Evolutionary conservation across 139 green algal genomes (phyloP), one percentile per base, ranked within the genome.

Genomic region (Coelastrella sp.): DNA sequence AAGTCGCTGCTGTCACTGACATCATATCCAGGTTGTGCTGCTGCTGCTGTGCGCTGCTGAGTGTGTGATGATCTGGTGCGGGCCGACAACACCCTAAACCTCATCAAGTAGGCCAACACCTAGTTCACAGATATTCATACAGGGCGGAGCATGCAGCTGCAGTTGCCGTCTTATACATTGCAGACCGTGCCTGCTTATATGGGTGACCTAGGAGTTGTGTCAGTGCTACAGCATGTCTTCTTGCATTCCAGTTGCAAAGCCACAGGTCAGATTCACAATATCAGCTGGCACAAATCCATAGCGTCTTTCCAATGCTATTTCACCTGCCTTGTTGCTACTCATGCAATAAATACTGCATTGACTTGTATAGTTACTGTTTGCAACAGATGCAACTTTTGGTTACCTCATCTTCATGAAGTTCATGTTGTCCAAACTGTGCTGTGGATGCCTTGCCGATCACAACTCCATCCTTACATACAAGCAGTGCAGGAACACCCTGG

Each of bases 401-500:
- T 13, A 85, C 79, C 79, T 85, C 79, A 25, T 85, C 79, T 25
- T 85, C 79, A 19, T 43, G 66, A 4, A 85, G 48, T 32, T 85
- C 79, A 27, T 59, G 40, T 38, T 45, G 57, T 11, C 79, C 79
- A 77, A 85, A 85, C 62, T 85, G 79, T 17, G 8, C 25, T 34
- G 77, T 30, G 21, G 43, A 43, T 32, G 79, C 79, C 40, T 74
- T 74, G 40, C 79, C 79, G 27, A 85, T 38, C 62, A 85, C 9
- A 27, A 66, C 80, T 13, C 25, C 37, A 81, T 88, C 57, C 62
- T 81, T 11, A 3, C 81, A 73, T 15, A 81, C 81, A 59, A 88
- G 75, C 48, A 88, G 68, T 40, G 50, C 62, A 17, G 50, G 63
- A 63, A 86, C 60, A 15, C 69, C 80, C 32, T 74, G 59, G 45